Evolutionary conservation across 208 protist species (phyloP).

Genomic region (Crithidia expoeki): DNA sequence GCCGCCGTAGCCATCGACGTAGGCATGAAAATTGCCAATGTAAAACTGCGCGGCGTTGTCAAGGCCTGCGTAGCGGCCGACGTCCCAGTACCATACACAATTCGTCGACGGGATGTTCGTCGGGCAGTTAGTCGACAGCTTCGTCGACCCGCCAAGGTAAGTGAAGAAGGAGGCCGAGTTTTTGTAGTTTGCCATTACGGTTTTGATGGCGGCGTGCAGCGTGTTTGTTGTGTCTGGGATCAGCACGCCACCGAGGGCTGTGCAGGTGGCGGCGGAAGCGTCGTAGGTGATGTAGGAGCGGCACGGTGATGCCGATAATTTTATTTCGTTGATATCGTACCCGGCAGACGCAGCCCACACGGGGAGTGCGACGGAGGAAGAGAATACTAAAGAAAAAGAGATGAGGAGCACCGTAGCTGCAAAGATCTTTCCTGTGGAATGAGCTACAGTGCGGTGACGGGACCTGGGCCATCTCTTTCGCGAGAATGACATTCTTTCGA

Average conservation of each 20-base stretch:
- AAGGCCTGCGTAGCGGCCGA: slow-evolving; percentile 8
- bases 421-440: background rate
- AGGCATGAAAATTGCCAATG: slow-evolving; percentile 27
- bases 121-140: slow-evolving; percentile 18
- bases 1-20: background rate
- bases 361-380: background rate
- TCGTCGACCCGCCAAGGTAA: slow-evolving; percentile 29
- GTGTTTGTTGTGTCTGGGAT: slow-evolving; percentile 16
- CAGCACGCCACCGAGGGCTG: background rate
- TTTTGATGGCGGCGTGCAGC: slow-evolving; percentile 12
- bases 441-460: background rate
- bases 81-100: slow-evolving; percentile 37
- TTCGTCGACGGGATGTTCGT: background rate
- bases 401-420: background rate
- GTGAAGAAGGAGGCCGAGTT: slow-evolving; percentile 8
- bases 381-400: background rate
- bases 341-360: background rate
- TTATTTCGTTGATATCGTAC: slow-evolving; percentile 9
- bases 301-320: background rate
- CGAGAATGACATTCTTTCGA: background rate
- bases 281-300: slow-evolving; percentile 1
- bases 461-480: background rate
- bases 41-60: slow-evolving; percentile 21
- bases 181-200: background rate
- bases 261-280: background rate